These are phyloP conservation scores for Psilocybe cubensis DNA, from an alignment of 768 basidiomycete genomes.

Conservation along the genomic window DNA sequence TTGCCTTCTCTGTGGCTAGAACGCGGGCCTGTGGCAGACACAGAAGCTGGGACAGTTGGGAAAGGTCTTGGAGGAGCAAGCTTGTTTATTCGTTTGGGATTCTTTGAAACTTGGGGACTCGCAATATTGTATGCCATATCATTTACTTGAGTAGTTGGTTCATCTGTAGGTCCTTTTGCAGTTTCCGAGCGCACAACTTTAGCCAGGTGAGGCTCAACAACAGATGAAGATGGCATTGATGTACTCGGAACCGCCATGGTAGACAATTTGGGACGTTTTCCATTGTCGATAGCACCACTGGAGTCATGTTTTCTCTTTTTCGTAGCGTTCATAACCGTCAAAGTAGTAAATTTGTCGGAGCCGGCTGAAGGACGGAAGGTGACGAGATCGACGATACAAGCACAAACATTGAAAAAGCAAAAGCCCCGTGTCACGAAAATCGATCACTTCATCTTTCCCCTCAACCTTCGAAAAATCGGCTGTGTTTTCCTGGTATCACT, in stretches of 20 bases:
- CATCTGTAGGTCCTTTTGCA: background rate
- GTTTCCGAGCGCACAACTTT: constrained; percentile 1
- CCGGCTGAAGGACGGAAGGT: constrained; percentile 14
- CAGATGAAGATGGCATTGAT: background rate
- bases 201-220: background rate
- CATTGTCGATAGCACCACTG: constrained; percentile 14
- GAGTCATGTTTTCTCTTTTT: constrained; percentile 46
- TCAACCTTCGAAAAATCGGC: constrained; percentile 19
- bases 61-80: constrained; percentile 77
- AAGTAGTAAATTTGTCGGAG: constrained; percentile 14
- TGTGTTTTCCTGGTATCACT: constrained; percentile 27
- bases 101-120: background rate
- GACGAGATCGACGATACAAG: constrained; percentile 25
- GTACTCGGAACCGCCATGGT: constrained; percentile 8
- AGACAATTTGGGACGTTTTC: constrained; percentile 39
- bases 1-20: constrained; percentile 82
- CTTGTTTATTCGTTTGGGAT: constrained; percentile 49
- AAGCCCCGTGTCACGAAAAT: constrained; percentile 22
- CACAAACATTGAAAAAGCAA: constrained; percentile 36
- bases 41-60: constrained; percentile 74
- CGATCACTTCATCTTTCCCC: constrained; percentile 28
- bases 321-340: constrained; percentile 19
- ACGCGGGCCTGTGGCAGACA: constrained; percentile 79
- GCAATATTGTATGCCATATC: background rate
- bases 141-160: background rate